These are phyloP conservation scores for Gyromitra esculenta DNA, from an alignment of 2,329 filamentous ascomycete species.

Conservation along the genomic window DNA sequence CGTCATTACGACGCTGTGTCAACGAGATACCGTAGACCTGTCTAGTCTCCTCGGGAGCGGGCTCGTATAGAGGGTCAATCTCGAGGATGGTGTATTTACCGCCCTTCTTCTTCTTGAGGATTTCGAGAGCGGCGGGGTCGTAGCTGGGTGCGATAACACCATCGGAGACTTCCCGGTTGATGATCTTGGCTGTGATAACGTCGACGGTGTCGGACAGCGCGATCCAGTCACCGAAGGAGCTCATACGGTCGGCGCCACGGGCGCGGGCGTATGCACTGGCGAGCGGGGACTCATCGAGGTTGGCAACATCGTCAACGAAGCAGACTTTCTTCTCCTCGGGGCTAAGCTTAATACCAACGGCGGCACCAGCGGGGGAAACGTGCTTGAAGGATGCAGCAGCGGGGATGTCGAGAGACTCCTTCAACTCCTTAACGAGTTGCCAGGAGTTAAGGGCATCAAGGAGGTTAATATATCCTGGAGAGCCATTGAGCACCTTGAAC, in stretches of 20 bases:
- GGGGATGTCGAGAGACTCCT: constrained; percentile 83
- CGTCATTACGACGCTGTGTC: constrained; percentile 91
- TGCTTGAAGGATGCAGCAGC: constrained; percentile 99
- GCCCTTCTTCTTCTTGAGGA: constrained; percentile 97
- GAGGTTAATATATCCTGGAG: constrained; percentile 96
- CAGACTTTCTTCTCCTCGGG: constrained; percentile 95
- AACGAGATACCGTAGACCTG: constrained; percentile 91
- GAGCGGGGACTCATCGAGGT: constrained; percentile 83
- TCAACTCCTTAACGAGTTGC: constrained; percentile 96
- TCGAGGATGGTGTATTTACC: constrained; percentile 96
- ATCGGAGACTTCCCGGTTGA: constrained; percentile 96
- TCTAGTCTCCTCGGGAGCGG: constrained; percentile 76
- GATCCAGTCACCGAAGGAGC: constrained; percentile 96
- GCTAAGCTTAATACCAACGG: constrained; percentile 86
- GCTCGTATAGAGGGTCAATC: constrained; percentile 88
- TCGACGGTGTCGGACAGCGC: constrained; percentile 92
- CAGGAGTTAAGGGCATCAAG: constrained; percentile 96
- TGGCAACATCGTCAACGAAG: constrained; percentile 95
- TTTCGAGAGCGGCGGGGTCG: constrained; percentile 82
- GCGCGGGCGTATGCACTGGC: constrained; percentile 97
- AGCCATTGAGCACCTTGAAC: constrained; percentile 91
- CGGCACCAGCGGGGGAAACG: constrained; percentile 94
- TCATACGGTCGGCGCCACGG: constrained; percentile 96
- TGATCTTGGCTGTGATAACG: constrained; percentile 93
- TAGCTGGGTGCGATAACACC: constrained; percentile 93